Evolutionary conservation across 257 asterid genomes (phyloP).

Genomic region (Craterostigma plantagineum): DNA sequence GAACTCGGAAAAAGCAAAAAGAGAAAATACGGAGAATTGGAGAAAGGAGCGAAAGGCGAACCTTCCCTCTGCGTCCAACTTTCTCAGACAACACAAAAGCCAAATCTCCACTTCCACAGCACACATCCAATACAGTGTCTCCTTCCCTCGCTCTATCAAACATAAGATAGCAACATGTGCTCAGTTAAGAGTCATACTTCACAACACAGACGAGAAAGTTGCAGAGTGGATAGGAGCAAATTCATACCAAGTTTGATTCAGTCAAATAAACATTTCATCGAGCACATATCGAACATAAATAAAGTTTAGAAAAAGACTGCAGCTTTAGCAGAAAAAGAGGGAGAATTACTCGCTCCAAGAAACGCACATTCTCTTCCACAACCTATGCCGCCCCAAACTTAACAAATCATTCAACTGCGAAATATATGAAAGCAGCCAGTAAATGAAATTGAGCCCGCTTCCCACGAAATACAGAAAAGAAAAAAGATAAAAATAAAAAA

Average conservation of each 20-base stretch:
- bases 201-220: background rate
- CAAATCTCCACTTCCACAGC: conserved; percentile 94
- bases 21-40: background rate
- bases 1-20: background rate
- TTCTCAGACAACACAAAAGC: conserved; percentile 63
- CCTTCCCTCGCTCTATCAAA: conserved; percentile 58
- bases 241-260: conserved; percentile 3
- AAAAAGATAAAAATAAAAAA: background rate
- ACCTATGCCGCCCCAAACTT: conserved; percentile 59
- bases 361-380: conserved; percentile 86
- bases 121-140: conserved; percentile 58
- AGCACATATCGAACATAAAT: too few species aligned
- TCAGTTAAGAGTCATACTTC: background rate
- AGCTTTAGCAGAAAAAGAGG: background rate
- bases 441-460: conserved; percentile 1
- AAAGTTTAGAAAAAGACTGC: background rate
- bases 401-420: conserved; percentile 60
- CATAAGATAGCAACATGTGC: background rate
- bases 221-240: background rate
- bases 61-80: conserved; percentile 74
- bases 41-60: conserved; percentile 9
- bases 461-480: background rate
- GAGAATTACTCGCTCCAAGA: conserved; percentile 62
- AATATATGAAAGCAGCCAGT: background rate
- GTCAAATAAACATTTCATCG: conserved; percentile 1